Percentiles rank a stretch among this genome's conserved stretches.
Conservation (phyloP, 495 filamentous ascomycete species). For the Trypethelium eluteriae region DNA sequence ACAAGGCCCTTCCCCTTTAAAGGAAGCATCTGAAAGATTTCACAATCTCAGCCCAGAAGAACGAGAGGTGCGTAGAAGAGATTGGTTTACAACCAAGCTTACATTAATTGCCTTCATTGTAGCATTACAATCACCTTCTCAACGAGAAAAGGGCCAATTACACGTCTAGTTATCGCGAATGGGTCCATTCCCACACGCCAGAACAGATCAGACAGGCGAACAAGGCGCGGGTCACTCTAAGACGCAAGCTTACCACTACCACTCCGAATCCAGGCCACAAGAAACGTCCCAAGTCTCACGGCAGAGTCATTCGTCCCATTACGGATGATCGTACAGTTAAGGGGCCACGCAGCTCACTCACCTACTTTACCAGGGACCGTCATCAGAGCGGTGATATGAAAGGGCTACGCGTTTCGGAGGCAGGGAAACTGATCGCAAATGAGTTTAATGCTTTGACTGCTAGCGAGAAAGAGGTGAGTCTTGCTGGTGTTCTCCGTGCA, state of each 20-base stretch:
- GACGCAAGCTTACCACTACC: slow-evolving; percentile 14
- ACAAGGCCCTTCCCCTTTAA: not conserved
- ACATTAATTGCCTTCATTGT: slow-evolving; percentile 6
- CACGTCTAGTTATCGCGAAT: slow-evolving; percentile 44
- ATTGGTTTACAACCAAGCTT: not conserved
- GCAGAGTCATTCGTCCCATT: slow-evolving; percentile 11
- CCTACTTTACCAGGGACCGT: slow-evolving; percentile 44
- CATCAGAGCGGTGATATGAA: slow-evolving; percentile 43
- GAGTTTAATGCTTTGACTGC: slow-evolving; percentile 53
- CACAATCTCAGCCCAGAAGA: slow-evolving; percentile 16
- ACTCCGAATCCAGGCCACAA: slow-evolving; percentile 8
- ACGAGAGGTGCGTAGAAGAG: slow-evolving; percentile 17
- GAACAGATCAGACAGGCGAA: slow-evolving; percentile 56
- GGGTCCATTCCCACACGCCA: slow-evolving; percentile 52
- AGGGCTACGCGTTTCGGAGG: slow-evolving; percentile 30
- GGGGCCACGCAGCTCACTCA: slow-evolving; percentile 35
- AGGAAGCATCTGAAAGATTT: not conserved
- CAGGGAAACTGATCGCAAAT: slow-evolving; percentile 27
- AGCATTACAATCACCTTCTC: slow-evolving; percentile 47
- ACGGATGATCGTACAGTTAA: slow-evolving; percentile 56
- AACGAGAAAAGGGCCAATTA: slow-evolving; percentile 43
- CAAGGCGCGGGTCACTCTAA: slow-evolving; percentile 48
- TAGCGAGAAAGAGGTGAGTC: slow-evolving; percentile 50
- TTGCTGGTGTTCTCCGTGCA: not conserved
- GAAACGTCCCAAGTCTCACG: not conserved